Evolutionary conservation across 192 early-diverging fungal genomes (phyloP), one percentile per base, ranked within the genome.

Genomic region (Paraglomus brasilianum): DNA sequence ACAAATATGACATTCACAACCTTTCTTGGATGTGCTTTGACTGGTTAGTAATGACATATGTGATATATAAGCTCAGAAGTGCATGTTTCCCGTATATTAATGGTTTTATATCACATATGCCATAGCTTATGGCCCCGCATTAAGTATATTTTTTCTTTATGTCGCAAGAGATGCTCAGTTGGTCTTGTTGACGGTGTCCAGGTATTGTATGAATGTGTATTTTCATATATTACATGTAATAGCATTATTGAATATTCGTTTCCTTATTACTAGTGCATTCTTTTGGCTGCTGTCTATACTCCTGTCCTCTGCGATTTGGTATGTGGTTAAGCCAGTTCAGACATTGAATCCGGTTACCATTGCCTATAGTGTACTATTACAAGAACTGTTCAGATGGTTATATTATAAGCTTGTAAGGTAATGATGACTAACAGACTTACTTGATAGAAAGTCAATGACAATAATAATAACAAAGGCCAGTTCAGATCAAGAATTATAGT

Each of bases 271-370:
- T 50, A 93, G 92, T 64, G 90, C 91, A 11, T 93, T 93, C 77
- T 93, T 93, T 69, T 93, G 90, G 85, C 77, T 93, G 13, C 60
- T 92, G 19, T 87, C 92, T 0, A 77, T 93, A 38, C 78, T 93
- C 1, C 24, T 92, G 0, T 80, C 91, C 8, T 88, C 90, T 11
- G 75, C 82, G n/a, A 82, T 92, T 59, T 93, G 91, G 89, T 91
- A 78, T 69, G 30, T 87, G 3, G 77, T 78, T 0, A 78, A 73
- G 22, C 47, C 66, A 17, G 61, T 75, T 39, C 82, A 81, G 66
- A n/a, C 61, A 21, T 75, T 66, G 9, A 74, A 82, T 38, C 57
- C 69, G 2, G 74, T 82, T 5, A 84, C 80, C 2, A 84, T 92
- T 39, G 68, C 84, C 10, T 83, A 90, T 44, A 81, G 82, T 21